Evolutionary conservation across 345 rosid species (phyloP).

Genomic region (Gossypioides kirkii): DNA sequence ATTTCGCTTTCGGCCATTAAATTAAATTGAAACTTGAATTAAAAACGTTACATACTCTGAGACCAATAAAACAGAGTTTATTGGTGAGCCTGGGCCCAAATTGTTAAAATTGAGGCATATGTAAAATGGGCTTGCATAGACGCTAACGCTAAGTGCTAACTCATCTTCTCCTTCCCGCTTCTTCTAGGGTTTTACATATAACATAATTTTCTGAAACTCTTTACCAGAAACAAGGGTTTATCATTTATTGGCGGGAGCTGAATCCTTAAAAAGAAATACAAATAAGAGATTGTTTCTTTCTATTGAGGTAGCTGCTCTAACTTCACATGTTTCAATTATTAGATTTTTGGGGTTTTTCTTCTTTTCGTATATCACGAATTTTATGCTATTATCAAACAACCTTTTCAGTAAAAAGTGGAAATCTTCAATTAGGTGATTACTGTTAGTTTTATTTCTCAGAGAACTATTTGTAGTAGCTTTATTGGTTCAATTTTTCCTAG

Average conservation of each 20-base stretch:
- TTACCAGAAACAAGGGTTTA: neutral
- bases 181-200: neutral
- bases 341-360: neutral
- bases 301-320: neutral
- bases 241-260: neutral
- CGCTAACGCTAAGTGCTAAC: neutral
- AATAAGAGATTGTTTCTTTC: neutral
- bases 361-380: neutral
- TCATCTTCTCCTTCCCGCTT: neutral
- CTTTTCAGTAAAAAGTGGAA: neutral
- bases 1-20: conserved; percentile 4
- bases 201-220: neutral
- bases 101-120: neutral
- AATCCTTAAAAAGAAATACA: too few relatives aligned
- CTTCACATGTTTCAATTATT: neutral
- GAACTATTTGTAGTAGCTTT: conserved; percentile 8
- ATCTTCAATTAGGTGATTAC: neutral
- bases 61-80: neutral
- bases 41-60: neutral
- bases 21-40: too few relatives aligned
- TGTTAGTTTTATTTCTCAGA: neutral
- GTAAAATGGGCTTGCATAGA: neutral
- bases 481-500: neutral
- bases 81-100: neutral
- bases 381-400: neutral